Percentiles rank a stretch among this genome's conserved stretches.
Evolutionary conservation across 768 basidiomycete genomes (phyloP).

Genomic region (Podaxis rugospora): DNA sequence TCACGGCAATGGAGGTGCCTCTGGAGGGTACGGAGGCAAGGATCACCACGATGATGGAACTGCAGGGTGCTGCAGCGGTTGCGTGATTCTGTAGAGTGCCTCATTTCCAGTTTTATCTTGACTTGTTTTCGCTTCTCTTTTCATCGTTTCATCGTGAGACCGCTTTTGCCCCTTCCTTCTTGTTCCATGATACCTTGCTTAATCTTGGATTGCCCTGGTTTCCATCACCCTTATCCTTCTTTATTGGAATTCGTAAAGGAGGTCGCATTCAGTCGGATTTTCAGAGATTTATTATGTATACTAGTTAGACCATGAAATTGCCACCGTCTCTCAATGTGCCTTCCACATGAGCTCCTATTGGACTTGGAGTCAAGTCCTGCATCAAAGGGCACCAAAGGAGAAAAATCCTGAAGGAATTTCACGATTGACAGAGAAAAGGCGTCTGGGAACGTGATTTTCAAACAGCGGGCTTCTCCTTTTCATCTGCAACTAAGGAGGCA

Average conservation of each 20-base stretch:
- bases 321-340: not conserved
- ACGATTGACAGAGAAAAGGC: not conserved
- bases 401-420: not conserved
- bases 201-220: conserved; percentile 1
- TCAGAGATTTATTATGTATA: conserved; percentile 10
- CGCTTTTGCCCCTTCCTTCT: not conserved
- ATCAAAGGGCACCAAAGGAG: not conserved
- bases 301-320: conserved; percentile 9
- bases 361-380: not conserved
- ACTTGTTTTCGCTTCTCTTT: not conserved
- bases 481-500: not conserved
- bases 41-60: conserved; percentile 50
- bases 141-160: not conserved
- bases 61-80: conserved; percentile 63
- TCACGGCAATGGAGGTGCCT: conserved; percentile 37
- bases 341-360: not conserved
- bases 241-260: conserved; percentile 4
- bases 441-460: not conserved
- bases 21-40: conserved; percentile 47
- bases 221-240: not conserved
- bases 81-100: conserved; percentile 49
- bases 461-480: not conserved
- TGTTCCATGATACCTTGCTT: conserved; percentile 10
- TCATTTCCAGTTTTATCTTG: not conserved
- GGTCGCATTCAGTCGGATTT: not conserved